A percentile compares a stretch with the other conserved stretches of the same genome.
Conservation (phyloP, 345 rosid species). For the Populus ilicifolia region DNA sequence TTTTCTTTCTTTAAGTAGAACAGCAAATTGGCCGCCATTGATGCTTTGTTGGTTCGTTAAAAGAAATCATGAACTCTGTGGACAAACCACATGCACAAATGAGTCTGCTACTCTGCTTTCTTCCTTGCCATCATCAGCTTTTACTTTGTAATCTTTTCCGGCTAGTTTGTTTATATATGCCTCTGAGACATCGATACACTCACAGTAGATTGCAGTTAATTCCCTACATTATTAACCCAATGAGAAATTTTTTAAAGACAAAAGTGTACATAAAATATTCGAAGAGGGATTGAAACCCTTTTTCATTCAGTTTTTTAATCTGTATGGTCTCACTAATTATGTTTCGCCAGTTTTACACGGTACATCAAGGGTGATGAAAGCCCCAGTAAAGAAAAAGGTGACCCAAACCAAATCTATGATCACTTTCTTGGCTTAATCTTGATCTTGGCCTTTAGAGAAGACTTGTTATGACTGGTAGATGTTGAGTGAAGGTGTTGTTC, state of each 20-base stretch:
- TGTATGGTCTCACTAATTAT: background rate
- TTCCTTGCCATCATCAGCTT: background rate
- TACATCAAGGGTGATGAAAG: background rate
- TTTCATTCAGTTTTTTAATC: background rate
- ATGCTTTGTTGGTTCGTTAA: background rate
- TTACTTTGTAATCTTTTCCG: background rate
- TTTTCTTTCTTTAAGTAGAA: background rate
- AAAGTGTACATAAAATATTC: background rate
- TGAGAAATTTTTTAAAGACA: background rate
- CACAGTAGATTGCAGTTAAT: background rate
- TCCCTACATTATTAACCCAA: background rate
- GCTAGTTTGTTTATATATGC: background rate
- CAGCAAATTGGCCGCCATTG: background rate
- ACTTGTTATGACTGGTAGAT: background rate
- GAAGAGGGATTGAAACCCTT: background rate
- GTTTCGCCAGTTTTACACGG: background rate
- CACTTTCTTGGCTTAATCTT: conserved; percentile 31
- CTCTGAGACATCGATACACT: background rate
- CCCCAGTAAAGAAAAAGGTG: background rate
- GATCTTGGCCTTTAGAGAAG: conserved; percentile 37
- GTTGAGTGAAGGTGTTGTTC: conserved; percentile 23
- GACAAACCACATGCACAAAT: background rate
- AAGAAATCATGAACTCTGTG: background rate
- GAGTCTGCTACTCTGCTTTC: background rate
- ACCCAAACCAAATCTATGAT: background rate